Evolutionary conservation across 2,329 filamentous ascomycete species (phyloP).

Genomic region (Aspergillus brasiliensis): DNA sequence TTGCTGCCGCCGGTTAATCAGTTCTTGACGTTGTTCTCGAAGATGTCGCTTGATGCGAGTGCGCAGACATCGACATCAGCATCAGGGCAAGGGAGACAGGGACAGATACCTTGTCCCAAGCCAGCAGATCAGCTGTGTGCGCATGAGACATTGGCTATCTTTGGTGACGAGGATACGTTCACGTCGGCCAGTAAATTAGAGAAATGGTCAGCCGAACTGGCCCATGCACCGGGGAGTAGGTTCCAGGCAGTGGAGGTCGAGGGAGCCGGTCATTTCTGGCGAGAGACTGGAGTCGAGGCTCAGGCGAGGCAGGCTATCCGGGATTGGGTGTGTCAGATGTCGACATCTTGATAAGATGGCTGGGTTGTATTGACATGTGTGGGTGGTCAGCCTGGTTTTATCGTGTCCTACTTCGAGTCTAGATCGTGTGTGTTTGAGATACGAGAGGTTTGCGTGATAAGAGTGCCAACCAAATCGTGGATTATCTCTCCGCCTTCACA

Average conservation of each 20-base stretch:
- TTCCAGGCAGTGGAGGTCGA: conserved; percentile 55
- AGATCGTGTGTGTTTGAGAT: not conserved
- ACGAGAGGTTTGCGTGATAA: not conserved
- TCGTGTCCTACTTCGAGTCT: not conserved
- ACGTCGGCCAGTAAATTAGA: conserved; percentile 66
- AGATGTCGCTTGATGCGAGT: conserved; percentile 38
- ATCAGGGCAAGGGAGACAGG: conserved; percentile 26
- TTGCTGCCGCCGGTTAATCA: conserved; percentile 58
- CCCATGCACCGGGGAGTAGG: conserved; percentile 43
- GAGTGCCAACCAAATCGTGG: not conserved
- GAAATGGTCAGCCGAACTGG: conserved; percentile 64
- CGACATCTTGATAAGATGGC: conserved; percentile 6
- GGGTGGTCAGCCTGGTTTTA: not conserved
- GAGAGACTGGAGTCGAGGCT: conserved; percentile 53
- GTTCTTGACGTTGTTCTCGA: conserved; percentile 64
- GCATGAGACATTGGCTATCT: conserved; percentile 69
- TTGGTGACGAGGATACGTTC: conserved; percentile 75
- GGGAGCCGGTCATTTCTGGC: conserved; percentile 66
- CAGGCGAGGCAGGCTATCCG: conserved; percentile 43
- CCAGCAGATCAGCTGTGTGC: conserved; percentile 58
- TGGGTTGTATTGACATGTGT: not conserved
- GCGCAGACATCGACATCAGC: conserved; percentile 22
- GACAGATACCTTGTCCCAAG: conserved; percentile 37
- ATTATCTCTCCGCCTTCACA: not conserved
- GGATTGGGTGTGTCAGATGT: conserved; percentile 40